Evolutionary conservation across 306 rosid genomes (phyloP).

Genomic region (Cyamopsis tetragonoloba): DNA sequence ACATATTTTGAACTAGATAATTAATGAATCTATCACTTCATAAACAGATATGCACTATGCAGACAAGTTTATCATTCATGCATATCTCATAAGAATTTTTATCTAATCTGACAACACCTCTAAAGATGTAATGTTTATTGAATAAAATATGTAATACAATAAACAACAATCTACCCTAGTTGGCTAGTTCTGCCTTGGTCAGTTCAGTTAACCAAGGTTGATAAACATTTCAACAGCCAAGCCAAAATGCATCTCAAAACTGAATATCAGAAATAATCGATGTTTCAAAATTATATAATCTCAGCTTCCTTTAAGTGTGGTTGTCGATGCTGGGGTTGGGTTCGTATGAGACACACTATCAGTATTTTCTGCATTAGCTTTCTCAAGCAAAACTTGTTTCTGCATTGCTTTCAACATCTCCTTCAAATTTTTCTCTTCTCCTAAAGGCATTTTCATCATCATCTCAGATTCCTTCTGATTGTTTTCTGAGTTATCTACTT

Average conservation of each 20-base stretch:
- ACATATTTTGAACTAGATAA: too few relatives aligned
- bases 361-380: constrained; percentile 38
- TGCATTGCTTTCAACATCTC: constrained; percentile 59
- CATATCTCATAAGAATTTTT: background rate
- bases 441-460: constrained; percentile 35
- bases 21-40: too few relatives aligned
- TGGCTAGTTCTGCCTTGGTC: background rate
- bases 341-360: constrained; percentile 22
- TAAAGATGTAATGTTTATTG: constrained; percentile 11
- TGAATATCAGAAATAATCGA: background rate
- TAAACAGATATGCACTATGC: background rate
- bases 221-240: constrained; percentile 4
- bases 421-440: constrained; percentile 53
- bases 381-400: constrained; percentile 56
- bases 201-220: constrained; percentile 15
- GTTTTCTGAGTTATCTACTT: constrained; percentile 16
- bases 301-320: constrained; percentile 35
- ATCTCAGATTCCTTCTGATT: constrained; percentile 46
- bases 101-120: background rate
- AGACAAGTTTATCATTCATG: background rate
- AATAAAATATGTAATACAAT: background rate
- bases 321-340: constrained; percentile 30
- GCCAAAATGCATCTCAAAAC: constrained; percentile 1
- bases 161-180: constrained; percentile 3
- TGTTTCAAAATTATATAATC: constrained; percentile 32